These are phyloP conservation scores for Tricholomella constricta DNA, from an alignment of 768 basidiomycete genomes.

Conservation along the genomic window DNA sequence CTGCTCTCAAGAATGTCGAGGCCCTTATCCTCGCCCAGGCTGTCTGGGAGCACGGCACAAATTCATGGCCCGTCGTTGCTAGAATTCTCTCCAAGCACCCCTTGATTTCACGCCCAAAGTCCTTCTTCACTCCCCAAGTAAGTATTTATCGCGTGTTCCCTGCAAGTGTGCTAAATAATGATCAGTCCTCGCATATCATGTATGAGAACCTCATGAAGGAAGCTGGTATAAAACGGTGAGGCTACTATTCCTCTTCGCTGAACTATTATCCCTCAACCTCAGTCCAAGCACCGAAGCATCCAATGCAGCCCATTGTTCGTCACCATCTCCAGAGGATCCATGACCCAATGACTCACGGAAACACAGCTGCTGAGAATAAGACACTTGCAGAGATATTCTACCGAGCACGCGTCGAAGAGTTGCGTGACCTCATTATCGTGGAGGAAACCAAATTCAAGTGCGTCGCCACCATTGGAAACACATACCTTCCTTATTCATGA, in stretches of 20 bases:
- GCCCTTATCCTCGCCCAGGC: constrained; percentile 84
- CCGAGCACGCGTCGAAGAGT: constrained; percentile 64
- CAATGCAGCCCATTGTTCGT: constrained; percentile 52
- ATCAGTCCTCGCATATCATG: constrained; percentile 66
- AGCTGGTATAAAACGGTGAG: constrained; percentile 66
- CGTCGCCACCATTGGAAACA: constrained; percentile 14
- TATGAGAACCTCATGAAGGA: constrained; percentile 72
- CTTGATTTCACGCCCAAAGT: constrained; percentile 59
- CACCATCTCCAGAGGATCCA: not conserved
- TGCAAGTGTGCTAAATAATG: constrained; percentile 4
- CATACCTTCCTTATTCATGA: not conserved
- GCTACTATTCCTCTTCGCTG: not conserved
- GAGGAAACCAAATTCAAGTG: constrained; percentile 85
- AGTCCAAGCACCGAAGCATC: constrained; percentile 51
- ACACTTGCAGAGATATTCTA: constrained; percentile 79
- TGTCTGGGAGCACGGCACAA: constrained; percentile 77
- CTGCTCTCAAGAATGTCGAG: constrained; percentile 51
- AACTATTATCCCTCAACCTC: constrained; percentile 5
- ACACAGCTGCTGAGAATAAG: constrained; percentile 62
- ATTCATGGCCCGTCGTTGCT: constrained; percentile 68
- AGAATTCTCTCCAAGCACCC: constrained; percentile 71
- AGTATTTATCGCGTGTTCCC: constrained; percentile 21
- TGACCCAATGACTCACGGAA: constrained; percentile 9
- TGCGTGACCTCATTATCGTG: constrained; percentile 66
- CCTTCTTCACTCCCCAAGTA: constrained; percentile 72